Percentiles rank a stretch among this genome's conserved stretches.
Conservation (phyloP, 1,284 basidiomycete species). For the Heterobasidion occidentale region DNA sequence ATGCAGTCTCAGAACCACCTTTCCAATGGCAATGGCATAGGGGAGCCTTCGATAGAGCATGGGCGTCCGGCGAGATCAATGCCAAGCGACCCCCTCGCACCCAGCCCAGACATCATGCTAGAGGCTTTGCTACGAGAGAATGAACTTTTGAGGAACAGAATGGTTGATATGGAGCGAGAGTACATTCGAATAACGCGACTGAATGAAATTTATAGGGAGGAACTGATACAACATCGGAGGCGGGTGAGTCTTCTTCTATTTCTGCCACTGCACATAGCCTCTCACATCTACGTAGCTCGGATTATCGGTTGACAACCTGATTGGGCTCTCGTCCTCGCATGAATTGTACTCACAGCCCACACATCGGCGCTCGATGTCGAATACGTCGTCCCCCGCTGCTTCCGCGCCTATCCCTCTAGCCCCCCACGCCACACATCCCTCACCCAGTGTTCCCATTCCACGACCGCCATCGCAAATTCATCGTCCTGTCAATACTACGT, state of each 20-base stretch:
- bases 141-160: conserved; percentile 52
- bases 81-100: conserved; percentile 33
- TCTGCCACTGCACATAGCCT: background rate
- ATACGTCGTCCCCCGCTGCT: conserved; percentile 20
- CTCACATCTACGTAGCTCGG: conserved; percentile 41
- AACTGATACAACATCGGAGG: conserved; percentile 66
- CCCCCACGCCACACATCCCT: conserved; percentile 22
- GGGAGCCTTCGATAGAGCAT: conserved; percentile 2
- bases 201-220: conserved; percentile 76
- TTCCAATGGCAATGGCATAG: conserved; percentile 16
- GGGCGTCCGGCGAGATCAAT: conserved; percentile 12
- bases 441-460: conserved; percentile 56
- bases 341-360: conserved; percentile 66
- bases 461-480: conserved; percentile 56
- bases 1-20: conserved; percentile 25
- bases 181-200: conserved; percentile 62
- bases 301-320: conserved; percentile 64
- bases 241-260: conserved; percentile 41
- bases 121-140: conserved; percentile 72
- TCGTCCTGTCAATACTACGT: conserved; percentile 32
- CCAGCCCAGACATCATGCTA: conserved; percentile 54
- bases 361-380: conserved; percentile 44
- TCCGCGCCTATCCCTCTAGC: conserved; percentile 22
- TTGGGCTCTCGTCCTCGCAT: conserved; percentile 49
- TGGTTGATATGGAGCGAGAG: conserved; percentile 67